Conservation (phyloP, 2,329 filamentous ascomycete genomes). For the Berkeleyomyces rouxiae region DNA sequence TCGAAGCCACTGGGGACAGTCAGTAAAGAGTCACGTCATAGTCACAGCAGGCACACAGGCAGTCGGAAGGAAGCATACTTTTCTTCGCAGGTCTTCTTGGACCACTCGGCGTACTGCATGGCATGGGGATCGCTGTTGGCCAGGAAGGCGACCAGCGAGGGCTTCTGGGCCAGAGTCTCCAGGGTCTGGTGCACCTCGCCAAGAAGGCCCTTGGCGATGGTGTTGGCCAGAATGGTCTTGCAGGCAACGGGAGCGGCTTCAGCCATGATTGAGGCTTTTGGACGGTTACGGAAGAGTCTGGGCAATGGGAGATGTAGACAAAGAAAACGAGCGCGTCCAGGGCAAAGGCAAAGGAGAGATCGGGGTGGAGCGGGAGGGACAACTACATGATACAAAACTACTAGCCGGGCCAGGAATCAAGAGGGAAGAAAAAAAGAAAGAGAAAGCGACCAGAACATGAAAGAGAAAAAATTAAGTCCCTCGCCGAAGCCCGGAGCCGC, state of each 20-base stretch:
- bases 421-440: background rate
- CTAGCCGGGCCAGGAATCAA: background rate
- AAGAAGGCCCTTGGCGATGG: constrained; percentile 69
- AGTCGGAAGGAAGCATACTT: constrained; percentile 48
- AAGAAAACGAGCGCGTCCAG: background rate
- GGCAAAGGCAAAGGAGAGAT: background rate
- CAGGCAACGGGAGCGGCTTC: constrained; percentile 34
- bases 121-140: constrained; percentile 85
- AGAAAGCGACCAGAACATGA: background rate
- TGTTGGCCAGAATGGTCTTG: constrained; percentile 82
- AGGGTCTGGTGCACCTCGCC: constrained; percentile 63
- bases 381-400: constrained; percentile 1
- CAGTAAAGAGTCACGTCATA: background rate
- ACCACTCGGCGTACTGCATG: constrained; percentile 90
- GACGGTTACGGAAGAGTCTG: background rate
- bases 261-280: constrained; percentile 1
- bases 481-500: constrained; percentile 13
- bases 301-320: background rate
- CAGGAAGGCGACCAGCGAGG: constrained; percentile 77
- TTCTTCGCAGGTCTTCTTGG: constrained; percentile 86
- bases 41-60: background rate
- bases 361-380: background rate
- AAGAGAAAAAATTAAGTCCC: constrained; percentile 4
- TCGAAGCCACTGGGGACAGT: constrained; percentile 55
- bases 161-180: constrained; percentile 51